Evolutionary conservation across 331 rosid species (phyloP), one percentile per base, ranked within the genome.

Genomic region (Cucumis variabilis): DNA sequence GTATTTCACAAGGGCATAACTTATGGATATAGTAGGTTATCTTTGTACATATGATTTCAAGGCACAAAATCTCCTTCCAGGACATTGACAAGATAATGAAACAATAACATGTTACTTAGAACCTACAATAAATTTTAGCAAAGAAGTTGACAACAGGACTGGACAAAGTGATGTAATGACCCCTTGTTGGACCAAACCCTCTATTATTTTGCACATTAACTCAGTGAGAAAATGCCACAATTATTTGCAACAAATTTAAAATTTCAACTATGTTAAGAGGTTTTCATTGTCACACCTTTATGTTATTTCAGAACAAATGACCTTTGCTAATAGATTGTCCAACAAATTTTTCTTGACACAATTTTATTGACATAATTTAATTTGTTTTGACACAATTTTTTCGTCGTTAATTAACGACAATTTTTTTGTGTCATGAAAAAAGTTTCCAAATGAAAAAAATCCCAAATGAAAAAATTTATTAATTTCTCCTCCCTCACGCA

Each of bases 1-100:
- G 48, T 10, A 44, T 1, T 27, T 28, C 10, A 53, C 11, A n/a
- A 73, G 27, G 72, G 25, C 16, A 73, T 30, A 21, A 15, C 55
- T 75, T 83, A 72, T 46, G 21, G 13, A 86, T 62, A 89, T 67
- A 89, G 84, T 58, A 80, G 87, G 62, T 85, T 83, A 94, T 93
- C 93, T 91, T 85, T 89, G 80, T 89, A 91, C 90, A 91, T 86
- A 86, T 89, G 86, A 27, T 90, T 90, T 66, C 97, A 95, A 50
- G 97, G 96, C 69, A 89, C 87, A 86, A 97, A 93, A 89, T 97
- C 98, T 69, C 91, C 90, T 93, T 93, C 95, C 46, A 97, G 91
- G 88, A 91, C 91, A 72, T 82, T 86, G 93, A 94, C 92, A 60
- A 97, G 93, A 90, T 95, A 94, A 82, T 92, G 98, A 90, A 96